Base-by-base conservation (phyloP, 2,329 filamentous ascomycete genomes). In the Bipolaris oryzae region DNA sequence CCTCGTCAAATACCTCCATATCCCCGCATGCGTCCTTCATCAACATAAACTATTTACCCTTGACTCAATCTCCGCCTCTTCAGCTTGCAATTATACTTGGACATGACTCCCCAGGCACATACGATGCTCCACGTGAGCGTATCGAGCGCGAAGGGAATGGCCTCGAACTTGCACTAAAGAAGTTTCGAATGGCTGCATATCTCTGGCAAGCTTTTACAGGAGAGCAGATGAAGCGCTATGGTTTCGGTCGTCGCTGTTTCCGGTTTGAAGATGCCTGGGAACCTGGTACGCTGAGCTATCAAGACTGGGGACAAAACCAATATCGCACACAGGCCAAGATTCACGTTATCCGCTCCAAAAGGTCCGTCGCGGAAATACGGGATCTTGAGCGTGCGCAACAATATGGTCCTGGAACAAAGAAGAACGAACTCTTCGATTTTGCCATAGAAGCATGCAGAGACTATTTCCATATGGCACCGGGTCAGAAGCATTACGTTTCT, bases 121-220 rank as follows among this genome's bases (percentile, higher is more conserved):
- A 90, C 68, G 93, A 98, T 78, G 88, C 91, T 3, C 84, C 88
- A 15, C 92, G 92, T 0, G 87, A 91, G 52, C 85, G 90, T 46
- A 80, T 85, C 53, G 86, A 90, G 74, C 87, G 84, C 64, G 93
- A 96, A 80, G 93, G 91, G 16, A 96, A 96, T 75, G 85, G 84
- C 1, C 73, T 98, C 34, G 88, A 93, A 10, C 87, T 86, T 7
- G 95, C 95, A 0, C 84, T 96, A 49, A 87, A 86, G 69, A 99
- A 99, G 74, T 97, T 95, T 74, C 87, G 93, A 61, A 97, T 96
- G 90, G 89, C 92, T 16, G 94, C 92, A 21, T 97, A 98, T 73
- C 82, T 98, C 13, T 98, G 95, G 93, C 95, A 99, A 74, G 92
- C 93, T 7, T 98, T 96, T 70, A 98, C 94, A 0, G 92, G 91